Conservation (phyloP, 2,329 filamentous ascomycete species). For the Juglanconis juglandina region DNA sequence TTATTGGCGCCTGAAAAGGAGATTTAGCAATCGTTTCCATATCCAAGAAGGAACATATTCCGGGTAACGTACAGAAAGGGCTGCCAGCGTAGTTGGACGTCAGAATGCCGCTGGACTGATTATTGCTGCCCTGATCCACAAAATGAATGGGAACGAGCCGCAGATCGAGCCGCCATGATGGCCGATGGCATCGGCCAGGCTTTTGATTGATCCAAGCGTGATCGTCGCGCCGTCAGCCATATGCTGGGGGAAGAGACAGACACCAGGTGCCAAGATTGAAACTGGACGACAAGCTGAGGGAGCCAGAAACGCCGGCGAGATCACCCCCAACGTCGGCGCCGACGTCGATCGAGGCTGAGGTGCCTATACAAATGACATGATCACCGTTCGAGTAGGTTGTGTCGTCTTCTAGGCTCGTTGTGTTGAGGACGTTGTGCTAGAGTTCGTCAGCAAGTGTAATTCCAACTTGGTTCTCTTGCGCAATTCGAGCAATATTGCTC, state of each 20-base stretch:
- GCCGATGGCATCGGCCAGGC: neutral
- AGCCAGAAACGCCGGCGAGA: neutral
- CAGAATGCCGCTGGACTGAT: neutral
- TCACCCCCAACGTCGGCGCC: neutral
- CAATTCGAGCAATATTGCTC: neutral
- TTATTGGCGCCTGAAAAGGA: neutral
- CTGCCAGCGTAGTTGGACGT: neutral
- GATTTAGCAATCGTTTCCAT: neutral
- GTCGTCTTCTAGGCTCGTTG: neutral
- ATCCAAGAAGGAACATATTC: neutral
- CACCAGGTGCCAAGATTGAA: neutral
- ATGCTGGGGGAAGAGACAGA: neutral
- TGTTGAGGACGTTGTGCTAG: neutral
- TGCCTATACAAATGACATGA: neutral
- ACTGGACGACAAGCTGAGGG: slow-evolving; percentile 15
- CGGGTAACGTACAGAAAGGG: neutral
- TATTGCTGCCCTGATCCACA: neutral
- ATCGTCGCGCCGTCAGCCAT: neutral
- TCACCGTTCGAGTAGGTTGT: neutral
- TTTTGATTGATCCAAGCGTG: neutral
- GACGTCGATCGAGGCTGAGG: neutral
- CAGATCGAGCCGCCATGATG: neutral
- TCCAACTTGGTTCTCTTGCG: neutral
- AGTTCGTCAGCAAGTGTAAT: neutral
- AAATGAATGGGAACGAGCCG: neutral